Evolutionary conservation across 1,284 basidiomycete species (phyloP), one percentile per base, ranked within the genome.

Genomic region (Grifola frondosa): DNA sequence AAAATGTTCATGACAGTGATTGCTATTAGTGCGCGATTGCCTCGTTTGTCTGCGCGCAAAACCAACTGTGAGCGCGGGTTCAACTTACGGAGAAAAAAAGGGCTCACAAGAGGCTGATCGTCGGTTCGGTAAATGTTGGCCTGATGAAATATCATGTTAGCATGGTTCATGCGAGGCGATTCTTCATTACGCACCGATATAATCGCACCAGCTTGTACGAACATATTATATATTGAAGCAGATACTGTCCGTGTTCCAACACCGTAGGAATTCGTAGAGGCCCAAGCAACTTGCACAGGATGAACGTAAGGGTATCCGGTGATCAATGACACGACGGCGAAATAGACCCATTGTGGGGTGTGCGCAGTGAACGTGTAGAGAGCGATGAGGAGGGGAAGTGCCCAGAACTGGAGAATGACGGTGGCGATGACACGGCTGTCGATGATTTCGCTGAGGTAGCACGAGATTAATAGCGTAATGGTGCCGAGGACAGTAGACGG

Each of bases 341-440:
- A 83, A 55, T 80, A 80, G 7, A 73, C 73, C 81, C 81, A 84
- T 53, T 74, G 75, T 12, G 75, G 78, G 2, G 79, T 81, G 1
- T 69, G 29, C 20, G 53, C 43, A 49, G 67, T 63, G 59, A 83
- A 80, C 3, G 74, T 77, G 54, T 79, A 78, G 3, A 84, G 67
- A 1, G 75, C 74, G 30, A 79, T 65, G 22, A 84, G 69, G 11
- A 83, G 68, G 1, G 81, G 81, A 4, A 84, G 62, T 1, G 78
- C 74, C 79, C 80, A 84, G 39, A 83, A 44, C 51, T 83, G 78
- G 11, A 80, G 64, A n/a, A 76, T 60, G 23, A 81, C 65, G 1
- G 77, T 74, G 1, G 75, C 71, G 19, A 67, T 54, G n/a, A 76
- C 70, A 6, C 80, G 75, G 48, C 74, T 78, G 57, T 82, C 67